phyloP scores from a whole-genome alignment of 176 grass and related monocot species.

The Triticum monococcum region DNA sequence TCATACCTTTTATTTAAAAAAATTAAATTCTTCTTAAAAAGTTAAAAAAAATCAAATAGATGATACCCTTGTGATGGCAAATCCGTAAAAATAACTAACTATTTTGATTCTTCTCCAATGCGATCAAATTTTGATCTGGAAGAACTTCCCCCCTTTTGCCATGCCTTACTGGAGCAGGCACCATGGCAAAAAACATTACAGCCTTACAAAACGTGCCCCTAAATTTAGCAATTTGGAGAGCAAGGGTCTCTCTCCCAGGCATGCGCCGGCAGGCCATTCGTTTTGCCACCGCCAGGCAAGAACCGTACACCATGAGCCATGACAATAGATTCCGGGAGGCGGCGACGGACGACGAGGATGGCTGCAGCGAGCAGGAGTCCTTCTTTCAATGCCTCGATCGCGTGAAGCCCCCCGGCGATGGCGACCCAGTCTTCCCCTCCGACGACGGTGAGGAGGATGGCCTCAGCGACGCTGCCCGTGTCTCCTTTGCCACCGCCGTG shows the following conservation, averaged over 20 bases:
- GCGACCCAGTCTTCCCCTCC: conserved; percentile 33
- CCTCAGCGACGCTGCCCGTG: conserved; percentile 33
- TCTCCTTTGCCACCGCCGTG: conserved; percentile 30
- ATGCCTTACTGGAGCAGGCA: background rate
- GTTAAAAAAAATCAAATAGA: no score
- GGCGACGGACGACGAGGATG: background rate
- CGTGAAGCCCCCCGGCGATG: conserved; percentile 38
- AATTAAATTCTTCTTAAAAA: no score
- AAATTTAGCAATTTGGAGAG: conserved; percentile 38
- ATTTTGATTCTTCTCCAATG: background rate
- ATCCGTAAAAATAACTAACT: background rate
- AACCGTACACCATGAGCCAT: conserved; percentile 28
- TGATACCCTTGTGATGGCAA: no score
- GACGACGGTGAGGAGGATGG: conserved; percentile 33
- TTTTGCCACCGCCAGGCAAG: conserved; percentile 42
- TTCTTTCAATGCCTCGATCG: conserved; percentile 67
- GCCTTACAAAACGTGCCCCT: conserved; percentile 31
- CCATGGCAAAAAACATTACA: background rate
- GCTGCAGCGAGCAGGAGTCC: background rate
- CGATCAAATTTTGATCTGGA: background rate
- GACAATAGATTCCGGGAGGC: background rate
- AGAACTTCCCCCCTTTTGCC: background rate
- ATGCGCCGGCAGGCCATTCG: conserved; percentile 28
- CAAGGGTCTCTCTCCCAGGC: conserved; percentile 12
- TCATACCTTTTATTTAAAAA: no score